These are phyloP conservation scores for Lachancea sp. DNA, from an alignment of 805 yeast genomes.

Conservation along the genomic window DNA sequence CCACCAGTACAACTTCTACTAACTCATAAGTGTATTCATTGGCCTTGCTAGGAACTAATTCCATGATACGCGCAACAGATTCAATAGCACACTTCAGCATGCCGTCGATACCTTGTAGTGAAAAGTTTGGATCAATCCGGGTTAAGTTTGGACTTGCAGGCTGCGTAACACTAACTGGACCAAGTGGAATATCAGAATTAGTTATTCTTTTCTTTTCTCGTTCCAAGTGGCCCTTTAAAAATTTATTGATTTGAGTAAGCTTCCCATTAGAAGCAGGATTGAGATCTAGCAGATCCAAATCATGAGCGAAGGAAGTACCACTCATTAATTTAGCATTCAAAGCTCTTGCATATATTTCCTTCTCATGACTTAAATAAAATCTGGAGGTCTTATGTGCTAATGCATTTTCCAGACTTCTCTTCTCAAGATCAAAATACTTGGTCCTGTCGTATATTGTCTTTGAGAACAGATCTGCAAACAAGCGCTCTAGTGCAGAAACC, in stretches of 20 bases:
- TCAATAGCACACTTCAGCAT: conserved; percentile 70
- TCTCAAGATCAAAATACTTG: conserved; percentile 65
- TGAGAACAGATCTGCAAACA: conserved; percentile 64
- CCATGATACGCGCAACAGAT: conserved; percentile 68
- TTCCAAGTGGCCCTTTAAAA: conserved; percentile 49
- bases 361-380: conserved; percentile 31
- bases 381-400: conserved; percentile 29
- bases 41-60: conserved; percentile 57
- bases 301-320: conserved; percentile 19
- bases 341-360: conserved; percentile 25
- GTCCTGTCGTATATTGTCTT: conserved; percentile 57
- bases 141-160: conserved; percentile 1
- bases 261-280: conserved; percentile 32
- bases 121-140: conserved; percentile 22
- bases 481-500: conserved; percentile 56
- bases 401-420: conserved; percentile 49
- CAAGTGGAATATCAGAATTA: conserved; percentile 14
- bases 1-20: conserved; percentile 58
- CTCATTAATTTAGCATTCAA: conserved; percentile 28
- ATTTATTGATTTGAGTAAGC: conserved; percentile 48
- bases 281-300: conserved; percentile 14
- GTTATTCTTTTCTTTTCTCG: conserved; percentile 35
- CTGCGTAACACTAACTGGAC: too few species aligned
- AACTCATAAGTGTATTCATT: conserved; percentile 59
- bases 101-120: conserved; percentile 47